Evolutionary conservation across 805 yeast species (phyloP).

Genomic region (Phaffomyces antillensis): DNA sequence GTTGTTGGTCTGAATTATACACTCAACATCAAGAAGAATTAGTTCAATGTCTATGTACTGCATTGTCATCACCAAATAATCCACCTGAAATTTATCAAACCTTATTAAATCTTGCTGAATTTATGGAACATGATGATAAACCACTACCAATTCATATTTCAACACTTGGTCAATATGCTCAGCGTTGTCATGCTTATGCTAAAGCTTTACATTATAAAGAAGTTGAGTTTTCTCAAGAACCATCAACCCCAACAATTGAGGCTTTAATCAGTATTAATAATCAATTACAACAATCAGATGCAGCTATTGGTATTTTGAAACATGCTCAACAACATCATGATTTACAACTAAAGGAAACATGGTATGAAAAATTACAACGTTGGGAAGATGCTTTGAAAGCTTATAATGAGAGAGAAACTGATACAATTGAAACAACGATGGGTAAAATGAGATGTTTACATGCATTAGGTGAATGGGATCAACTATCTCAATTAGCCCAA

Average conservation of each 20-base stretch:
- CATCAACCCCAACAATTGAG: constrained; percentile 87
- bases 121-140: constrained; percentile 95
- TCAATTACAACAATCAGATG: constrained; percentile 92
- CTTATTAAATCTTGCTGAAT: constrained; percentile 83
- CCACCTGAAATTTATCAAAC: constrained; percentile 96
- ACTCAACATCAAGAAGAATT: constrained; percentile 86
- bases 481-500: constrained; percentile 74
- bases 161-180: constrained; percentile 87
- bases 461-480: constrained; percentile 99
- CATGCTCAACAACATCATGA: constrained; percentile 91
- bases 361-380: constrained; percentile 94
- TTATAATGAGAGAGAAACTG: constrained; percentile 70
- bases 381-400: constrained; percentile 98
- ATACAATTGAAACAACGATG: constrained; percentile 82
- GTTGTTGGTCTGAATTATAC: constrained; percentile 91
- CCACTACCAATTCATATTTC: constrained; percentile 88
- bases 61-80: constrained; percentile 81
- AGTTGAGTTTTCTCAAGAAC: constrained; percentile 88
- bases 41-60: constrained; percentile 77
- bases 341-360: constrained; percentile 87
- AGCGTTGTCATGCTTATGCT: constrained; percentile 94
- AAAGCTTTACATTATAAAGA: constrained; percentile 96
- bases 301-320: constrained; percentile 93
- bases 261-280: constrained; percentile 88
- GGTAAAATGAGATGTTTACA: constrained; percentile 98